A percentile compares a stretch with the other conserved stretches of the same genome.
These are phyloP conservation scores for Sphaerostilbella broomeana DNA, from an alignment of 2,329 filamentous ascomycete genomes.

Conservation along the genomic window DNA sequence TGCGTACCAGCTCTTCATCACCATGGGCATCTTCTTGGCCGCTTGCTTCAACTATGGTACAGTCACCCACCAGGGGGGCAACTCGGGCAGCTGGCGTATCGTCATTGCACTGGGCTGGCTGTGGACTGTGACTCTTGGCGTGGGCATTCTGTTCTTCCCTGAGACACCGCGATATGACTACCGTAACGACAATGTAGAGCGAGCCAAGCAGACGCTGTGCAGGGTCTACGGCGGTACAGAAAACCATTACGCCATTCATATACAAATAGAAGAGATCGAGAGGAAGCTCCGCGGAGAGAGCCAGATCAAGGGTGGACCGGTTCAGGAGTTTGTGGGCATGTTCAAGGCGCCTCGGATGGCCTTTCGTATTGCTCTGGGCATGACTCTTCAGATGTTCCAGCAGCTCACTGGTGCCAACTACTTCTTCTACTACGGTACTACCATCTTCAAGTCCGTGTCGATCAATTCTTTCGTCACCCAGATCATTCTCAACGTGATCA, in stretches of 20 bases:
- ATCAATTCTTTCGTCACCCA: constrained; percentile 59
- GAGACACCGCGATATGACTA: constrained; percentile 49
- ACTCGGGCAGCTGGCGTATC: constrained; percentile 53
- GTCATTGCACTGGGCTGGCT: constrained; percentile 49
- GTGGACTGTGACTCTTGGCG: constrained; percentile 42
- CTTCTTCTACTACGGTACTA: constrained; percentile 58
- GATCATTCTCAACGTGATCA: constrained; percentile 61
- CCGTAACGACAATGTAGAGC: constrained; percentile 39
- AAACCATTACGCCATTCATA: constrained; percentile 39
- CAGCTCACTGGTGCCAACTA: constrained; percentile 64
- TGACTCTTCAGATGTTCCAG: constrained; percentile 57
- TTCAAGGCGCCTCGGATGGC: constrained; percentile 58
- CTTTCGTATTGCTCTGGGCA: constrained; percentile 55
- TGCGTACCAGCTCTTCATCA: constrained; percentile 67
- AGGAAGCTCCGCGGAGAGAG: constrained; percentile 45
- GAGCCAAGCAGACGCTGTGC: constrained; percentile 42
- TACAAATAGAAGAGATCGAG: constrained; percentile 48
- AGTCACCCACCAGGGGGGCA: constrained; percentile 34
- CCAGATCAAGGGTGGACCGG: constrained; percentile 31
- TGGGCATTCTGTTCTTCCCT: constrained; percentile 44
- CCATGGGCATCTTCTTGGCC: constrained; percentile 57
- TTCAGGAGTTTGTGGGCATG: constrained; percentile 49
- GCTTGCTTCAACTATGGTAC: constrained; percentile 60
- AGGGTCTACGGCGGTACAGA: constrained; percentile 39
- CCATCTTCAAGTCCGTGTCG: constrained; percentile 39